These are phyloP conservation scores for Tuber indicum DNA, from an alignment of 495 filamentous ascomycete species.

Conservation along the genomic window DNA sequence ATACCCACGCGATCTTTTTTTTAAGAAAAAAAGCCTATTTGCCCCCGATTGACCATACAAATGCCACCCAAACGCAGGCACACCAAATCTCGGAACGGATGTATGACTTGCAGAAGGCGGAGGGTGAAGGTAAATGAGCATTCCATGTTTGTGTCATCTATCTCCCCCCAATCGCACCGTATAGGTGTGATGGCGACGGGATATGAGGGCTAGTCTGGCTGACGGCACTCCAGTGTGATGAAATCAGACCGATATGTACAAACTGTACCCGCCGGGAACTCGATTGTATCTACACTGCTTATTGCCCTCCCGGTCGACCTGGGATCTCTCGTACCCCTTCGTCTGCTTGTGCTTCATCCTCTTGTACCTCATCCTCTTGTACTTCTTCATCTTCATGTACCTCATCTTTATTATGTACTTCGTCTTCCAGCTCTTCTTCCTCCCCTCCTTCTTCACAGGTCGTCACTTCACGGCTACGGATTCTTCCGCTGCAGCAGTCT, in stretches of 20 bases:
- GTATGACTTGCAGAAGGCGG: background rate
- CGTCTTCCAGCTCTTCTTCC: background rate
- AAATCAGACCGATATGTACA: constrained; percentile 3
- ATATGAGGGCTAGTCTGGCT: background rate
- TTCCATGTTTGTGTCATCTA: background rate
- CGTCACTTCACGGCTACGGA: background rate
- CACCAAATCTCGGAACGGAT: constrained; percentile 2
- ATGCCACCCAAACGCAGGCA: background rate
- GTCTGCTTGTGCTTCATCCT: background rate
- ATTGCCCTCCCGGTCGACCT: background rate
- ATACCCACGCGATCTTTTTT: background rate
- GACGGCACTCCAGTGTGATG: background rate
- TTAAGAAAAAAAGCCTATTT: background rate
- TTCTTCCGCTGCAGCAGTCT: background rate
- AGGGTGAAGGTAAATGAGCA: constrained; percentile 3
- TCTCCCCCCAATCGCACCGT: background rate
- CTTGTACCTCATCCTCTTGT: background rate
- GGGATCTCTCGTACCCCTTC: background rate
- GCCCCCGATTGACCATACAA: background rate
- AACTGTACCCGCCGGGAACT: constrained; percentile 4
- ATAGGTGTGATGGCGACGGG: background rate
- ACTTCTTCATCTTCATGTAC: background rate
- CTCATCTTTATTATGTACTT: background rate
- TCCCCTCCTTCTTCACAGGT: background rate
- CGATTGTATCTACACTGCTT: background rate